Conservation (phyloP, 768 basidiomycete genomes). For the Lactarius indigo region DNA sequence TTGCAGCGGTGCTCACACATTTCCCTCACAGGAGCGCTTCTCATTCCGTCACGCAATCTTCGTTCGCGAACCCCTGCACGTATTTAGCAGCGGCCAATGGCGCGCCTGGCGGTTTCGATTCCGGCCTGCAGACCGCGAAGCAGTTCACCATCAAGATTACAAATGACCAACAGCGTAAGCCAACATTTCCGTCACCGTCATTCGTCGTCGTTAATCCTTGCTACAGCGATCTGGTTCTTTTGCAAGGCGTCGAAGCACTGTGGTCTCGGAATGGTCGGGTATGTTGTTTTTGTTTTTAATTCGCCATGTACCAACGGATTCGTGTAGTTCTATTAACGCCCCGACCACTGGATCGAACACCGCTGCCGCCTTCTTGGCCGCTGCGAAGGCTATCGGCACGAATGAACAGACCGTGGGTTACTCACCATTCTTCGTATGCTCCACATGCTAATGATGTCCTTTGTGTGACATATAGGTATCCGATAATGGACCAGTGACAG, state of each 20-base stretch:
- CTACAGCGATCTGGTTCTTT: constrained; percentile 53
- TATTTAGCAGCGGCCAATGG: constrained; percentile 41
- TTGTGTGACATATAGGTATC: constrained; percentile 31
- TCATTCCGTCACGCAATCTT: constrained; percentile 35
- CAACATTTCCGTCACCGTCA: not conserved
- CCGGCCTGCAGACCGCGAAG: constrained; percentile 39
- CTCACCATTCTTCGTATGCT: not conserved
- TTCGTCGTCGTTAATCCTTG: not conserved
- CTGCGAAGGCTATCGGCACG: constrained; percentile 38
- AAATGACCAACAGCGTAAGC: constrained; percentile 45
- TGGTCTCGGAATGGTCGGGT: constrained; percentile 50
- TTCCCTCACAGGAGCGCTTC: constrained; percentile 4
- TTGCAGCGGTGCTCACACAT: constrained; percentile 1
- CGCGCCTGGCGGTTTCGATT: constrained; percentile 46
- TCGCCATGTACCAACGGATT: not conserved
- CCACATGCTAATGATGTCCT: not conserved
- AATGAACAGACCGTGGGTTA: constrained; percentile 36
- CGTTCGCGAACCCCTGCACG: constrained; percentile 32
- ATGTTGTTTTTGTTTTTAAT: constrained; percentile 12
- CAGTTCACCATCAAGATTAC: constrained; percentile 49
- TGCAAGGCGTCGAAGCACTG: constrained; percentile 49
- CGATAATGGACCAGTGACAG: constrained; percentile 39
- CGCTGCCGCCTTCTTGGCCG: constrained; percentile 39
- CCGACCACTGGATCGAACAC: constrained; percentile 42
- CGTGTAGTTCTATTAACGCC: constrained; percentile 42